Evolutionary conservation across 768 basidiomycete species (phyloP), one percentile per base, ranked within the genome.

Genomic region (Termitomyces sp.): DNA sequence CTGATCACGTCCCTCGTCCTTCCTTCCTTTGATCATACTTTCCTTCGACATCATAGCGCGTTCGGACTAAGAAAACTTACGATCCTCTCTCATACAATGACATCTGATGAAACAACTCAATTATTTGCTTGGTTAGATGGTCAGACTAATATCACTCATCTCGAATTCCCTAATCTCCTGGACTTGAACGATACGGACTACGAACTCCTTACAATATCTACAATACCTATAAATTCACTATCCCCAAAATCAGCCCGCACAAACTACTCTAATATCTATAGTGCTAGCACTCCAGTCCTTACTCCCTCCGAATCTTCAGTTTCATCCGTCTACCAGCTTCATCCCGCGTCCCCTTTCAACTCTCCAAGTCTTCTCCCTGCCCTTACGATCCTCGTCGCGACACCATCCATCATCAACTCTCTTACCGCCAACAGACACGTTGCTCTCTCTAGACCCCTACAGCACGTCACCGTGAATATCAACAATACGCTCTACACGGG

Each of bases 401-500:
- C 78, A 14, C 73, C 77, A 1, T 68, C 66, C 2, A 59, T 77
- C 47, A 57, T 70, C 4, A 64, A 63, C 5, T 63, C 68, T 10
- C 67, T 77, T 27, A 49, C 66, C 8, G 57, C 65, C 16, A 60
- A 54, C 41, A 50, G 43, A 25, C 23, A 35, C 21, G 44, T 29
- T 1, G 44, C 47, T 16, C 25, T 50, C 4, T 47, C 55, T 21
- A 64, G 74, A 19, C 75, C 74, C 16, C 61, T 80, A 7, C 63
- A 54, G 25, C 61, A 66, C 7, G 73, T 78, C 12, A 67, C 65
- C 2, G 55, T 81, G 23, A 76, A 71, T 46, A 74, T 82, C 52
- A 75, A 71, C 61, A 72, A 69, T 4, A 81, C 79, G 4, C 69
- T 82, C 2, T 78, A 78, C 58, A 70, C 69, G 16, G 79, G 79